phyloP scores from a whole-genome alignment of 129 eudicot genomes.

The Sambucus nigra region DNA sequence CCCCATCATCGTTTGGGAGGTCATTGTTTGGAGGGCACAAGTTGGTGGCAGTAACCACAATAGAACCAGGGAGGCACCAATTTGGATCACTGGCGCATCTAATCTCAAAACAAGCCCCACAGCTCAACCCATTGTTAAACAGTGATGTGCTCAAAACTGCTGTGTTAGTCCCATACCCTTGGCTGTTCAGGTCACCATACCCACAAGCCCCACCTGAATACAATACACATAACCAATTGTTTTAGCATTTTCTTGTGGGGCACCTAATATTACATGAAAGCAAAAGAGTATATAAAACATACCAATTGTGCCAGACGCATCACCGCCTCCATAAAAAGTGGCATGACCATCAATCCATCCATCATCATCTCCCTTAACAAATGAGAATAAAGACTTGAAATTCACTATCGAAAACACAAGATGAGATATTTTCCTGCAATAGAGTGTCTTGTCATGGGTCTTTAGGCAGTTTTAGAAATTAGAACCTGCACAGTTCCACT shows the following conservation, averaged over 20 bases:
- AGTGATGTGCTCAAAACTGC: constrained; percentile 76
- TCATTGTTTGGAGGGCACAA: constrained; percentile 77
- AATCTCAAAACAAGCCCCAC: constrained; percentile 80
- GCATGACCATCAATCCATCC: constrained; percentile 73
- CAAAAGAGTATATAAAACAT: neutral
- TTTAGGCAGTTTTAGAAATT: too few species aligned
- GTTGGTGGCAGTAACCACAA: constrained; percentile 71
- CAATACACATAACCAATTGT: neutral
- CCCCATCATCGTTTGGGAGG: constrained; percentile 58
- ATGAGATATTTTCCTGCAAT: constrained; percentile 24
- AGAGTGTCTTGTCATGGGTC: too few species aligned
- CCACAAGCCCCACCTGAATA: constrained; percentile 99
- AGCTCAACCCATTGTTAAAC: constrained; percentile 66
- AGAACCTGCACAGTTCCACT: too few species aligned
- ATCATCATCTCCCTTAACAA: constrained; percentile 29
- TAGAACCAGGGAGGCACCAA: constrained; percentile 54
- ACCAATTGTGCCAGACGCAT: constrained; percentile 94
- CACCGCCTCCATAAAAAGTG: constrained; percentile 82
- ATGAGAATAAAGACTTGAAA: constrained; percentile 24
- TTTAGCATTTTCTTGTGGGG: neutral
- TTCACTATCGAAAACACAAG: constrained; percentile 18
- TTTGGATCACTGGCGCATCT: constrained; percentile 43
- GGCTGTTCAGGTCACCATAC: constrained; percentile 69
- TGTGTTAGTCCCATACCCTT: constrained; percentile 81
- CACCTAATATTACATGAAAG: neutral